Evolutionary conservation across 352 stramenopile species (phyloP).

Genomic region (Phytophthora hibernalis): DNA sequence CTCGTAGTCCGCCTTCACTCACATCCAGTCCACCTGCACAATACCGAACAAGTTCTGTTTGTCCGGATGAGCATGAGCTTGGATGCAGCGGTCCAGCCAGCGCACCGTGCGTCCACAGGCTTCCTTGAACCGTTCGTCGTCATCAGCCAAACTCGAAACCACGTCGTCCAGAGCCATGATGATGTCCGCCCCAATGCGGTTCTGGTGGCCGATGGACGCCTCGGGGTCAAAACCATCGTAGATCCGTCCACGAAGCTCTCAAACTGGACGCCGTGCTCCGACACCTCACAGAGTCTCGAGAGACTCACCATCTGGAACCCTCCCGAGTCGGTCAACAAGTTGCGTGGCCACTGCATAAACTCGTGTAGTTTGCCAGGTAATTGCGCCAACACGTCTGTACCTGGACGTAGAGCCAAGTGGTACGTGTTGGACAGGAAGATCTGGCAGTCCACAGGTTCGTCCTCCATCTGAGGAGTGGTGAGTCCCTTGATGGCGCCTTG

Average conservation of each 20-base stretch:
- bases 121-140: slow-evolving; percentile 92
- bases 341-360: slow-evolving; percentile 95
- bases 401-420: slow-evolving; percentile 95
- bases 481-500: slow-evolving; percentile 97
- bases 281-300: slow-evolving; percentile 95
- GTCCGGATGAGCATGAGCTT: slow-evolving; percentile 84
- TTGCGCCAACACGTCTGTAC: slow-evolving; percentile 83
- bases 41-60: slow-evolving; percentile 98
- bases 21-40: slow-evolving; percentile 96
- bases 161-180: slow-evolving; percentile 99
- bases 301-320: slow-evolving; percentile 99
- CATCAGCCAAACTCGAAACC: slow-evolving; percentile 88
- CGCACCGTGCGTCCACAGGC: slow-evolving; percentile 93
- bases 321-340: slow-evolving; percentile 97
- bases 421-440: slow-evolving; percentile 99
- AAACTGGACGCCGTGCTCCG: slow-evolving; percentile 75
- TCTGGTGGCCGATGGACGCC: slow-evolving; percentile 92
- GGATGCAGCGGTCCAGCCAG: slow-evolving; percentile 96
- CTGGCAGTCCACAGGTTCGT: slow-evolving; percentile 73
- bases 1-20: slow-evolving; percentile 89
- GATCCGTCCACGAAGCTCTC: slow-evolving; percentile 91
- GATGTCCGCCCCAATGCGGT: slow-evolving; percentile 97
- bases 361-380: slow-evolving; percentile 93
- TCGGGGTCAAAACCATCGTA: slow-evolving; percentile 96
- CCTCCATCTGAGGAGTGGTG: slow-evolving; percentile 80